Conservation (phyloP, 495 filamentous ascomycete genomes). For the Lindgomyces ingoldianus region DNA sequence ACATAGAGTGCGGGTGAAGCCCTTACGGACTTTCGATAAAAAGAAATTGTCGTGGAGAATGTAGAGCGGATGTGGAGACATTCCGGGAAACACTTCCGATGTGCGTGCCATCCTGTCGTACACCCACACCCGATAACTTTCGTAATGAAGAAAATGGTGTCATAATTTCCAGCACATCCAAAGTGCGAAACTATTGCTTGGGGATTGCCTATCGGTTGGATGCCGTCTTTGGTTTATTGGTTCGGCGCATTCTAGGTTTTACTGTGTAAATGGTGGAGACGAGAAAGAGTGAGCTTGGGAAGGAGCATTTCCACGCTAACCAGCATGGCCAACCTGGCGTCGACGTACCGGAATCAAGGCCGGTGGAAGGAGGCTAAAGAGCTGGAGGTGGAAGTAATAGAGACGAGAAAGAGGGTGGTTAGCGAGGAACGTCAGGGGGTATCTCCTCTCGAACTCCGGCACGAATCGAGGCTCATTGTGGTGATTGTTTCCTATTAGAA, state of each 20-base stretch:
- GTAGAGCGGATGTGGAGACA: not conserved
- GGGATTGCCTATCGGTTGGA: not conserved
- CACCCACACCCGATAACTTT: not conserved
- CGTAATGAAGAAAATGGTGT: not conserved
- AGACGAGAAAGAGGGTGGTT: constrained; percentile 15
- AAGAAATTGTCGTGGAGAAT: constrained; percentile 1
- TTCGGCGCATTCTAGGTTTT: not conserved
- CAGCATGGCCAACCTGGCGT: too few relatives aligned
- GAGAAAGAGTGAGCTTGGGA: too few relatives aligned
- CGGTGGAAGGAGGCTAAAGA: too few relatives aligned
- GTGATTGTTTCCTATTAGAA: too few relatives aligned
- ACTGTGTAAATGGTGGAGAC: too few relatives aligned
- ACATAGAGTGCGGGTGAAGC: constrained; percentile 6
- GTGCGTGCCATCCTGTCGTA: not conserved
- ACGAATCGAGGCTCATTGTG: too few relatives aligned
- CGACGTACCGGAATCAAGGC: too few relatives aligned
- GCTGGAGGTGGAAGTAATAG: constrained; percentile 18
- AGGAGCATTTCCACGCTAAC: too few relatives aligned
- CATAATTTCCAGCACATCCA: constrained; percentile 3
- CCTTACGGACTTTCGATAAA: constrained; percentile 2
- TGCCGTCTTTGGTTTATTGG: not conserved
- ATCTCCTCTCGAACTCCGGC: too few relatives aligned
- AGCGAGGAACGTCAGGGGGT: constrained; percentile 10
- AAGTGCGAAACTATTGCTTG: not conserved
- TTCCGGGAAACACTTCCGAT: constrained; percentile 5